Evolutionary conservation across 1,284 basidiomycete species (phyloP), one percentile per base, ranked within the genome.

Genomic region (Inonotus hispidus): DNA sequence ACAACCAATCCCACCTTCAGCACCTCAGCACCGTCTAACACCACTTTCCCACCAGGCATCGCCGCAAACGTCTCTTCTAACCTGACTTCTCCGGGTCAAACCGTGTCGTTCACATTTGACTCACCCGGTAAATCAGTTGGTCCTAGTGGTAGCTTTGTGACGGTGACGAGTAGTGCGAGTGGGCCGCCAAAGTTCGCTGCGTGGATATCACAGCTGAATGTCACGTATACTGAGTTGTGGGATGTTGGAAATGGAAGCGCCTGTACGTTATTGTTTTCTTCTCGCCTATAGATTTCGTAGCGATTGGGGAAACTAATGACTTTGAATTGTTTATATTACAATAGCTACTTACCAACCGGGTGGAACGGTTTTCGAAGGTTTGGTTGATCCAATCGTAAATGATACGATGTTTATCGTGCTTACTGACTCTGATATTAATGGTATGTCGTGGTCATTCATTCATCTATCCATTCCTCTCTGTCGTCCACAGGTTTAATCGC

Each of bases 141-240:
- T 0, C 82, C 80, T 64, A 77, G 87, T 69, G 71, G 71, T 46
- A 71, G 72, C 21, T 88, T 84, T 71, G 79, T 69, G 60, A 87
- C 86, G 0, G 73, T 71, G 29, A 77, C 77, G 0, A 71, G 74
- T 11, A 79, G n/a, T n/a, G n/a, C 81, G 0, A 77, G 78, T 2
- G 66, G 68, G 21, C 71, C 53, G 11, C 53, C 53, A 7, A 55
- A 39, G 73, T 79, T 67, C 47, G 77, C 72, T 49, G 82, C 77
- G 41, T 85, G 81, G 79, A 79, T 86, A 50, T 78, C 75, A 27
- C 84, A 87, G 69, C 70, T 85, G 57, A 87, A 87, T 75, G 77
- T 77, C n/a, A 87, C 85, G 14, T 87, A 81, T 72, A 81, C 81
- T 4, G 75, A 77, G 0, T 71, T 83, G 23, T 71, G 74, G 38